A percentile compares a stretch with the other conserved stretches of the same genome.
phyloP scores from a whole-genome alignment of 202 grass and related monocot genomes.

The Hordeum pubiflorum region DNA sequence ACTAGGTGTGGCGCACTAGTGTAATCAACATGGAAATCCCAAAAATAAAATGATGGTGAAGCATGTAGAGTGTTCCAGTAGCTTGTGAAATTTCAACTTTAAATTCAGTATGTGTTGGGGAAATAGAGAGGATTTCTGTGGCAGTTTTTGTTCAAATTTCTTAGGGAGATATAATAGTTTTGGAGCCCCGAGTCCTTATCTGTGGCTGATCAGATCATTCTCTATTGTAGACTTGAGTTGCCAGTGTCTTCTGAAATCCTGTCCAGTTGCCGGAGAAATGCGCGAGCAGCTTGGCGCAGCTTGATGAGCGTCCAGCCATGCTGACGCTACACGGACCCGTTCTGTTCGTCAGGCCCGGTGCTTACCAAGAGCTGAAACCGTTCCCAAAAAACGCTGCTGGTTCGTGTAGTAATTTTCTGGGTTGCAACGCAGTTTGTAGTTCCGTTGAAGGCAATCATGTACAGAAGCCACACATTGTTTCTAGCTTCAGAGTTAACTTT shows the following conservation, averaged over 20 bases:
- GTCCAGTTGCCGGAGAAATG: slow-evolving; percentile 24
- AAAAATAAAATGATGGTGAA: background rate
- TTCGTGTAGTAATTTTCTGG: background rate
- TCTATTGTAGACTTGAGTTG: slow-evolving; percentile 15
- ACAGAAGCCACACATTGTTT: slow-evolving; percentile 36
- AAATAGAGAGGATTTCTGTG: too few species aligned
- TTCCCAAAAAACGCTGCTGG: background rate
- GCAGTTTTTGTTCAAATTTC: background rate
- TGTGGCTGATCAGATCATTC: slow-evolving; percentile 11
- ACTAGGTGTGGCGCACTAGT: background rate
- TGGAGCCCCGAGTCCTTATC: background rate
- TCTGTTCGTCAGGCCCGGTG: slow-evolving; percentile 15
- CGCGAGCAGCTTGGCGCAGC: background rate
- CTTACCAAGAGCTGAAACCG: slow-evolving; percentile 25
- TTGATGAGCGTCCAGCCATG: slow-evolving; percentile 46
- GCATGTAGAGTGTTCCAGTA: background rate
- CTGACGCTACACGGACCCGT: slow-evolving; percentile 28
- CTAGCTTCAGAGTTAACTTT: slow-evolving; percentile 34
- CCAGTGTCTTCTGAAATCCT: background rate
- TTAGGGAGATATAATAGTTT: background rate
- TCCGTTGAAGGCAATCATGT: slow-evolving; percentile 34
- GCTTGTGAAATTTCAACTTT: background rate
- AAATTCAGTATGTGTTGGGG: background rate
- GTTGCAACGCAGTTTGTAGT: slow-evolving; percentile 28
- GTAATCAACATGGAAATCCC: background rate